Evolutionary conservation across 495 filamentous ascomycete species (phyloP), one percentile per base, ranked within the genome.

Genomic region (Neurospora sp.): DNA sequence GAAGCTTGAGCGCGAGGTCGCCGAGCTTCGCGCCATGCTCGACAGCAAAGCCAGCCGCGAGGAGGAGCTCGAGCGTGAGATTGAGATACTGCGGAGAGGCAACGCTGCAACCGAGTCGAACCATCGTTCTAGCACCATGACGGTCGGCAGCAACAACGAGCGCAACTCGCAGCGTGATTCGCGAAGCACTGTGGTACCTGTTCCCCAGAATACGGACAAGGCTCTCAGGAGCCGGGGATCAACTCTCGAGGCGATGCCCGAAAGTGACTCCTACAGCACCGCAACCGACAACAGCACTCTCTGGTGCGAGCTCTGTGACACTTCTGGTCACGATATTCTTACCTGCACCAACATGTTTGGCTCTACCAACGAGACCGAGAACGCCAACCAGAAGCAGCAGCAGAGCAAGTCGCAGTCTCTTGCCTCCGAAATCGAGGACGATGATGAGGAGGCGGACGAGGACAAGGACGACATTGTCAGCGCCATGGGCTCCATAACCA

Each of bases 221-320:
- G 8, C 74, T 16, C 80, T 81, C 61, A 80, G 80, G 37, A 82
- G 85, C 75, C 83, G 85, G 31, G 82, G 76, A 27, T 80, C 77
- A 40, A 85, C 83, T 9, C 80, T 88, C 11, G 85, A 86, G 68
- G 85, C 84, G 8, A 92, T 91, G 88, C 88, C 88, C 48, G 92
- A 94, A 79, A 91, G 89, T 71, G 93, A 94, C 76, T 83, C 86
- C 31, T 89, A 90, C 75, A 90, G 90, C 69, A 92, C 91, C 14
- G 88, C 89, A 69, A 91, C 91, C 59, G 93, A 91, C 78, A 87
- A 84, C 74, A 90, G 90, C 71, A 85, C 85, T 31, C 86, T 94
- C 72, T 97, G 94, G 93, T 98, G 95, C 83, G 95, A 98, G 82
- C 94, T 98, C 69, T 97, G 95, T 80, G 95, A 98, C 81, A 92